Evolutionary conservation across 2,329 filamentous ascomycete species (phyloP).

Genomic region (Tolypocladium amazonense): DNA sequence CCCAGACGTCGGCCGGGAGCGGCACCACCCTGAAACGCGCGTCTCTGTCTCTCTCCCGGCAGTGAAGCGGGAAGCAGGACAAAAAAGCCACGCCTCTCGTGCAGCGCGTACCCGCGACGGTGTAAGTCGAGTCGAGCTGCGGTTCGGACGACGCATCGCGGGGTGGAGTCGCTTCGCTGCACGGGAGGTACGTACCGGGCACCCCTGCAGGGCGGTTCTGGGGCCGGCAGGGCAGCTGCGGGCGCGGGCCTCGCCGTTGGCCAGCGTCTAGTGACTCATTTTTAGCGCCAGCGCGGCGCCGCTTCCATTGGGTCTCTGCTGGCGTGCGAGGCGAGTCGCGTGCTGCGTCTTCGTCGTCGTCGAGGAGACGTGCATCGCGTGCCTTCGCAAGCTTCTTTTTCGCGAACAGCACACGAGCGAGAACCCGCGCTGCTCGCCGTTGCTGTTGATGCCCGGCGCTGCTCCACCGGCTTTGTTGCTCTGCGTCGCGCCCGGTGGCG

Average conservation of each 20-base stretch:
- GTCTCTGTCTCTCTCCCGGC: background rate
- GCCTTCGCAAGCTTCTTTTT: too few species aligned
- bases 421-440: too few species aligned
- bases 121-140: background rate
- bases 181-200: background rate
- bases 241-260: conserved; percentile 18
- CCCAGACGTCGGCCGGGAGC: background rate
- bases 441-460: too few species aligned
- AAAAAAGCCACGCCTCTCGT: background rate
- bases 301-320: too few species aligned
- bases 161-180: background rate
- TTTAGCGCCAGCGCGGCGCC: conserved; percentile 16
- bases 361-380: background rate
- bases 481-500: too few species aligned
- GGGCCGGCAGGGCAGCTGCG: conserved; percentile 17
- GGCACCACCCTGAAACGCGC: background rate
- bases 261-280: conserved; percentile 20
- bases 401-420: too few species aligned
- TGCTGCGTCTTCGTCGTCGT: background rate
- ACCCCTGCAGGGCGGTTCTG: conserved; percentile 7
- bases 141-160: too few species aligned
- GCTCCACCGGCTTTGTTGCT: too few species aligned
- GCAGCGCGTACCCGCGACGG: background rate
- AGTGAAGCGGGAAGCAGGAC: background rate
- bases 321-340: background rate